phyloP scores from a whole-genome alignment of 140 eudicot genomes.

The Oenanthe javanica region DNA sequence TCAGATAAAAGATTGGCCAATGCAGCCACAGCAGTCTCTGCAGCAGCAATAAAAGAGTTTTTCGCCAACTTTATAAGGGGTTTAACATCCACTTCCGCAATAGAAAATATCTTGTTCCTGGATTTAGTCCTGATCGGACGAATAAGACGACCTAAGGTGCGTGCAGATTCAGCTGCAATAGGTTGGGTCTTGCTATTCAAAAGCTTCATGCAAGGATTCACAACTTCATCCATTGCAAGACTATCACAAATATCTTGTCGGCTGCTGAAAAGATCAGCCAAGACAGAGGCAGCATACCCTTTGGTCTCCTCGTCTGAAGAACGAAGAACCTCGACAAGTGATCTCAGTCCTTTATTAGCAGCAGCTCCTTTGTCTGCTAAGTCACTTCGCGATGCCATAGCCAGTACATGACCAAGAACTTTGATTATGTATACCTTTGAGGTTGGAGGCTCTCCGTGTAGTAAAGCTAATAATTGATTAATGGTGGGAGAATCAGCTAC shows the following conservation, averaged over 20 bases:
- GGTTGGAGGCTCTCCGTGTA: constrained; percentile 55
- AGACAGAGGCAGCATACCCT: constrained; percentile 65
- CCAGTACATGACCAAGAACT: constrained; percentile 74
- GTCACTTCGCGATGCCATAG: constrained; percentile 48
- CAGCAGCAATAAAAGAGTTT: constrained; percentile 69
- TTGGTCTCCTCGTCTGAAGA: constrained; percentile 66
- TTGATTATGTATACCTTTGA: constrained; percentile 52
- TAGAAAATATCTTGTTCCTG: constrained; percentile 43
- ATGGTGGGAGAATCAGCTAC: constrained; percentile 46
- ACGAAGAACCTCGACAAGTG: constrained; percentile 70
- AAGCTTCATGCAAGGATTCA: constrained; percentile 69
- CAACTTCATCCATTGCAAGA: constrained; percentile 73
- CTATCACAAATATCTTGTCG: constrained; percentile 72
- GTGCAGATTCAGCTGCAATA: constrained; percentile 67
- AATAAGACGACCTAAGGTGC: constrained; percentile 71
- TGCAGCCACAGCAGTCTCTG: constrained; percentile 77
- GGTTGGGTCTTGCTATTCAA: constrained; percentile 62
- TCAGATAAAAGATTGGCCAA: constrained; percentile 67
- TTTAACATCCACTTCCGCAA: constrained; percentile 58
- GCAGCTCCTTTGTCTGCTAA: constrained; percentile 51
- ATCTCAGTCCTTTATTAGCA: constrained; percentile 60
- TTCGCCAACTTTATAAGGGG: constrained; percentile 73
- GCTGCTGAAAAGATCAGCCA: constrained; percentile 58
- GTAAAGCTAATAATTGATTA: constrained; percentile 62
- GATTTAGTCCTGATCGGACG: constrained; percentile 37